Conservation (phyloP, 192 early-diverging fungal species). For the Coemansia sp. region DNA sequence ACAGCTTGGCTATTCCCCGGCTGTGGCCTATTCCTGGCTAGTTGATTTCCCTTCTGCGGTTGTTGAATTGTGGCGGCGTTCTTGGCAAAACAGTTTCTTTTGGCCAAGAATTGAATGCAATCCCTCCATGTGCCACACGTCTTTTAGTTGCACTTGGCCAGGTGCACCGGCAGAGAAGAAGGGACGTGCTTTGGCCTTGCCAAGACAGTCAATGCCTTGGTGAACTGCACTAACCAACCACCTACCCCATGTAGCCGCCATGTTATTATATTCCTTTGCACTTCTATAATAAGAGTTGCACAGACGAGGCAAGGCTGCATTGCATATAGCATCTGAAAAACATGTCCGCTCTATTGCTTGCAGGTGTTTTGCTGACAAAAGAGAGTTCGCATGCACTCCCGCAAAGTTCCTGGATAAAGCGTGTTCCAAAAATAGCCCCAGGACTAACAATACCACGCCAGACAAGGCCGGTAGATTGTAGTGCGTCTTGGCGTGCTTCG, state of each 20-base stretch:
- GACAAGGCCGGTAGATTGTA: background rate
- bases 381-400: background rate
- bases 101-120: constrained; percentile 10
- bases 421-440: background rate
- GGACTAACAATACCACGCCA: background rate
- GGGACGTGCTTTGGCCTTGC: background rate
- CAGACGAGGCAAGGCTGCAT: too few relatives aligned
- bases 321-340: background rate
- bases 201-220: constrained; percentile 4
- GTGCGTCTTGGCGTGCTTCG: background rate
- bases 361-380: background rate
- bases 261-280: background rate
- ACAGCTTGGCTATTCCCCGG: constrained; percentile 2
- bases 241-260: too few relatives aligned
- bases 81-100: constrained; percentile 6
- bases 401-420: background rate
- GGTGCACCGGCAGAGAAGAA: background rate
- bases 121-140: constrained; percentile 1
- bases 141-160: background rate
- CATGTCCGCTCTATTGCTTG: background rate
- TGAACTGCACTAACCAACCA: background rate
- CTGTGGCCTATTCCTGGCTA: constrained; percentile 2
- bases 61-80: constrained; percentile 9
- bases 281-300: too few relatives aligned
- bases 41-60: background rate